Conservation (phyloP, 2,329 filamentous ascomycete species). For the Penicillium sp. region DNA sequence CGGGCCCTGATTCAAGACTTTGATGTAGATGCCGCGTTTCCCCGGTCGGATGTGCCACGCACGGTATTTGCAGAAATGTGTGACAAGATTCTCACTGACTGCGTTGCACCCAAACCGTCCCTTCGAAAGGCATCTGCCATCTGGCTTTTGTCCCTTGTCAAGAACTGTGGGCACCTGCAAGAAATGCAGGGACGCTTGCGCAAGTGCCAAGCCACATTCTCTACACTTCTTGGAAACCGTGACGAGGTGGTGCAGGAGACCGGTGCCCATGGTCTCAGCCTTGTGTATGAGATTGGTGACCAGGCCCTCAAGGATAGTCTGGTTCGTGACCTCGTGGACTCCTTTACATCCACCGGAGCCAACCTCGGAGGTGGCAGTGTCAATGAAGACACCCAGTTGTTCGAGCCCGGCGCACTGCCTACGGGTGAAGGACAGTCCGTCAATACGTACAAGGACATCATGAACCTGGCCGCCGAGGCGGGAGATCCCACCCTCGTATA, state of each 20-base stretch:
- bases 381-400: conserved; percentile 84
- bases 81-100: conserved; percentile 70
- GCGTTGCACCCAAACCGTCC: conserved; percentile 79
- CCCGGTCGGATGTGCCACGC: conserved; percentile 35
- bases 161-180: conserved; percentile 76
- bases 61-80: conserved; percentile 54
- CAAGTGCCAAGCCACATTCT: conserved; percentile 80
- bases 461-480: conserved; percentile 90
- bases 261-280: conserved; percentile 79
- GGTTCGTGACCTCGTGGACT: conserved; percentile 79
- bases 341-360: conserved; percentile 66
- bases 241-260: conserved; percentile 96
- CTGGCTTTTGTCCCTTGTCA: conserved; percentile 87
- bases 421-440: conserved; percentile 85
- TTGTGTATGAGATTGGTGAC: conserved; percentile 92
- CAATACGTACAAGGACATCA: conserved; percentile 96
- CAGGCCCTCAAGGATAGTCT: conserved; percentile 72
- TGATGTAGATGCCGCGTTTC: conserved; percentile 61
- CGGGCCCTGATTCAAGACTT: conserved; percentile 69
- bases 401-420: conserved; percentile 82
- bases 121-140: conserved; percentile 89
- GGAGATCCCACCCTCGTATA: conserved; percentile 96
- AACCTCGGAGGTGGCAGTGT: conserved; percentile 71
- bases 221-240: conserved; percentile 76
- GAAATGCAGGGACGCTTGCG: conserved; percentile 70